Evolutionary conservation across 2,329 filamentous ascomycete species (phyloP).

Genomic region (Fusarium camptoceras): DNA sequence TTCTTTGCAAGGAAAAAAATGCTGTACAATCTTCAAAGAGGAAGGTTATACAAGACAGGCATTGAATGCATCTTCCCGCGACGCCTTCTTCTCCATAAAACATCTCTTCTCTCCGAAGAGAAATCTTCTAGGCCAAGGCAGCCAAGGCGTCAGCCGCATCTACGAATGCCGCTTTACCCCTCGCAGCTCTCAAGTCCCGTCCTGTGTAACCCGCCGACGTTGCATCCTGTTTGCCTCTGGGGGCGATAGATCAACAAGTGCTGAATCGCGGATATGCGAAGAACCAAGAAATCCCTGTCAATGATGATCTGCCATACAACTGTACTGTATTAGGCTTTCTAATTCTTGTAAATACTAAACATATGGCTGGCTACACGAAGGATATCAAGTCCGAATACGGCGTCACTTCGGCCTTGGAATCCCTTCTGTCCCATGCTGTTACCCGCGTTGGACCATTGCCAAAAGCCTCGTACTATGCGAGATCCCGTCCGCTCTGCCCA

Average conservation of each 20-base stretch:
- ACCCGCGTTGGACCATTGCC: constrained; percentile 26
- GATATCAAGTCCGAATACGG: constrained; percentile 36
- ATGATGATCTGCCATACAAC: background rate
- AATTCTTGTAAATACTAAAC: constrained; percentile 10
- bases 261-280: background rate
- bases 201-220: constrained; percentile 30
- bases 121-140: background rate
- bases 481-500: constrained; percentile 38
- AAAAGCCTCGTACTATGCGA: constrained; percentile 37
- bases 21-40: background rate
- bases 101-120: background rate
- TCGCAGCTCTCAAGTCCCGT: constrained; percentile 37
- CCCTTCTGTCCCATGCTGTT: constrained; percentile 19
- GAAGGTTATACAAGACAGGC: constrained; percentile 6
- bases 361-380: constrained; percentile 31
- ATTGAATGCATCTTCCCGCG: background rate
- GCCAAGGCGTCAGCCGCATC: constrained; percentile 25
- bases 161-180: constrained; percentile 27
- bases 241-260: constrained; percentile 9
- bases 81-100: background rate
- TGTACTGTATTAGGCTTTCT: constrained; percentile 3
- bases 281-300: background rate
- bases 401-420: constrained; percentile 38
- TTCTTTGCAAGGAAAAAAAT: background rate
- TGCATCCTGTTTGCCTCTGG: constrained; percentile 1